A percentile compares a stretch with the other conserved stretches of the same genome.
These are phyloP conservation scores for Hevea brasiliensis DNA, from an alignment of 345 rosid genomes.

Conservation along the genomic window DNA sequence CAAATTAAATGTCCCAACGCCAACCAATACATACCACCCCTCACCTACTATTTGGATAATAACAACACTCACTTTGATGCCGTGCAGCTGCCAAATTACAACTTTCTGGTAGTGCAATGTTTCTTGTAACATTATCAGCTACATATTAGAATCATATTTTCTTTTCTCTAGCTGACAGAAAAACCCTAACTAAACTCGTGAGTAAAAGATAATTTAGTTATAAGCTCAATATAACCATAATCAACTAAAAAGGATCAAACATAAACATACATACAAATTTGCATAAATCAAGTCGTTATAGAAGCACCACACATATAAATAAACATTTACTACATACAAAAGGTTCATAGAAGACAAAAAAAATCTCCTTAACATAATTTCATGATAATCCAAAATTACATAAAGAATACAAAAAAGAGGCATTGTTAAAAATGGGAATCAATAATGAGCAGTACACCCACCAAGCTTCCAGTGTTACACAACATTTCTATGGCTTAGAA, in stretches of 20 bases:
- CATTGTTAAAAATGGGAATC: neutral
- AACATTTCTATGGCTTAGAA: neutral
- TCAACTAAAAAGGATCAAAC: neutral
- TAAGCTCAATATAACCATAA: neutral
- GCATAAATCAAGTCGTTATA: neutral
- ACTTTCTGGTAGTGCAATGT: neutral
- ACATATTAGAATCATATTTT: neutral
- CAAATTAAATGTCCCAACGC: too few species aligned
- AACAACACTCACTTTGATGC: neutral
- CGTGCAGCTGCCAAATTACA: neutral
- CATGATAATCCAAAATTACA: too few species aligned
- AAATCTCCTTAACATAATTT: neutral
- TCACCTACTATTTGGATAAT: neutral
- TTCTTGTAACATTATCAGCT: neutral
- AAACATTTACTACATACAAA: too few species aligned
- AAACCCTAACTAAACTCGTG: too few species aligned
- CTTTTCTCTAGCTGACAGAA: neutral
- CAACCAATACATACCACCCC: neutral
- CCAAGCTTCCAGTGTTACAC: conserved; percentile 1
- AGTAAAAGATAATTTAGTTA: too few species aligned
- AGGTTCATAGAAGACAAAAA: too few species aligned
- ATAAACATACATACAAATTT: too few species aligned
- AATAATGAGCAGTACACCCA: neutral
- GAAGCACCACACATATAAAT: neutral
- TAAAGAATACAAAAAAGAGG: neutral